A percentile compares a stretch with the other conserved stretches of the same genome.
Conservation (phyloP, 371 early-diverging fungal species). For the Quaeritorhiza haematococci region DNA sequence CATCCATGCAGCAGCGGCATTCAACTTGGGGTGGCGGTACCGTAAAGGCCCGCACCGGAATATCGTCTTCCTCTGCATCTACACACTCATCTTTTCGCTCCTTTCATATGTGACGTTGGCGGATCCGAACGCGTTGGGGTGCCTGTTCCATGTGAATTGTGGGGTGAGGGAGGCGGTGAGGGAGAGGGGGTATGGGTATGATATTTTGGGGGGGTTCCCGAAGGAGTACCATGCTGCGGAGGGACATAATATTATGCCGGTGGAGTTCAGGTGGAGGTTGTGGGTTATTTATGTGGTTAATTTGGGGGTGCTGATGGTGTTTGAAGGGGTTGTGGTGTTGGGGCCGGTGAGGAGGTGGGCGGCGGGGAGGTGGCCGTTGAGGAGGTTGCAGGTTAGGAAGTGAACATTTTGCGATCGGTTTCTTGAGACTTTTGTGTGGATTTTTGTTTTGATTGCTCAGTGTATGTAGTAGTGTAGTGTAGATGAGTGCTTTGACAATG, state of each 20-base stretch:
- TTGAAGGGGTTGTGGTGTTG: slow-evolving; percentile 30
- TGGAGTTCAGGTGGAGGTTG: slow-evolving; percentile 55
- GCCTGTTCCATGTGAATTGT: slow-evolving; percentile 73
- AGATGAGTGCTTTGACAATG: too few species aligned
- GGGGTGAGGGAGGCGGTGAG: slow-evolving; percentile 46
- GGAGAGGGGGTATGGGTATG: slow-evolving; percentile 47
- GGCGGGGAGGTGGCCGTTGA: slow-evolving; percentile 1
- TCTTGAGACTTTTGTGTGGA: neutral
- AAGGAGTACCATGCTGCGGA: slow-evolving; percentile 50
- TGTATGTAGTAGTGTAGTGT: too few species aligned
- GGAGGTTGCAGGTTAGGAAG: neutral
- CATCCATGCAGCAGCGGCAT: slow-evolving; percentile 51
- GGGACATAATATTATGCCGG: slow-evolving; percentile 68
- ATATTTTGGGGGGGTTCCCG: slow-evolving; percentile 46
- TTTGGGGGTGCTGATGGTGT: slow-evolving; percentile 22
- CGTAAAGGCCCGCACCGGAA: slow-evolving; percentile 59
- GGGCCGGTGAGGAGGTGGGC: slow-evolving; percentile 24
- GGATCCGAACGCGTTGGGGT: slow-evolving; percentile 66
- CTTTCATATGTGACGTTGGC: slow-evolving; percentile 54
- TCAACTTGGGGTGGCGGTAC: slow-evolving; percentile 64
- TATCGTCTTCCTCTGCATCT: slow-evolving; percentile 53
- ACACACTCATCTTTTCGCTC: slow-evolving; percentile 43
- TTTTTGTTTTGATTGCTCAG: neutral
- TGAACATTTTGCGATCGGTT: too few species aligned
- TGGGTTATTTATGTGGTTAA: slow-evolving; percentile 28